Conservation (phyloP, 805 yeast genomes). For the Candida wancherniae region DNA sequence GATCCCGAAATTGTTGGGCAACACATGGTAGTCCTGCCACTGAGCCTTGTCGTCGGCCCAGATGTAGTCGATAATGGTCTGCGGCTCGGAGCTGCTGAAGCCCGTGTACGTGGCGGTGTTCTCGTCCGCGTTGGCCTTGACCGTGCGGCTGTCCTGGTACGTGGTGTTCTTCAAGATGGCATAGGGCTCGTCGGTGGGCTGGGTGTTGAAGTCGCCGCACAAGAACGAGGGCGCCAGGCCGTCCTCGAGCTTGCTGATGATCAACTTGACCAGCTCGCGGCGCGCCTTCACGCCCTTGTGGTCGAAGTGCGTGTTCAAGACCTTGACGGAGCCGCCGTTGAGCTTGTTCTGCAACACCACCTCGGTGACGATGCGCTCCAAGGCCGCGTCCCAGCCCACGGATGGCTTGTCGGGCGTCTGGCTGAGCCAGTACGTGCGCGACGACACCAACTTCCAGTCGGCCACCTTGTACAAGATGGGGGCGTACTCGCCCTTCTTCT, state of each 20-base stretch:
- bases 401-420: conserved; percentile 36
- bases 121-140: conserved; percentile 37
- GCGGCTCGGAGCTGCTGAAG: conserved; percentile 31
- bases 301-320: conserved; percentile 41
- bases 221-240: conserved; percentile 33
- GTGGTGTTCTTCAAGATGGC: conserved; percentile 32
- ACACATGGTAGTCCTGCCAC: conserved; percentile 25
- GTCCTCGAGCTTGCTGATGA: conserved; percentile 35
- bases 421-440: conserved; percentile 37
- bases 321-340: conserved; percentile 23
- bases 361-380: conserved; percentile 38
- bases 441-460: conserved; percentile 30
- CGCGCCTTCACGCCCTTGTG: conserved; percentile 37
- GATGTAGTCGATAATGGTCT: conserved; percentile 40
- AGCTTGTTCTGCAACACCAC: conserved; percentile 26
- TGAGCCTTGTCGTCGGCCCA: conserved; percentile 27
- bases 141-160: conserved; percentile 34
- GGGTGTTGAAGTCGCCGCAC: conserved; percentile 41
- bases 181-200: conserved; percentile 39
- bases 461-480: conserved; percentile 30
- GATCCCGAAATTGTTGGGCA: conserved; percentile 30
- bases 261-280: conserved; percentile 29
- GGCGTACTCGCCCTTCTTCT: conserved; percentile 17
- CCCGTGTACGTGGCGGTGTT: conserved; percentile 46
- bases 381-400: conserved; percentile 41